These are phyloP conservation scores for Triticum timopheevii DNA, from an alignment of 176 grass and related monocot genomes.

Conservation along the genomic window DNA sequence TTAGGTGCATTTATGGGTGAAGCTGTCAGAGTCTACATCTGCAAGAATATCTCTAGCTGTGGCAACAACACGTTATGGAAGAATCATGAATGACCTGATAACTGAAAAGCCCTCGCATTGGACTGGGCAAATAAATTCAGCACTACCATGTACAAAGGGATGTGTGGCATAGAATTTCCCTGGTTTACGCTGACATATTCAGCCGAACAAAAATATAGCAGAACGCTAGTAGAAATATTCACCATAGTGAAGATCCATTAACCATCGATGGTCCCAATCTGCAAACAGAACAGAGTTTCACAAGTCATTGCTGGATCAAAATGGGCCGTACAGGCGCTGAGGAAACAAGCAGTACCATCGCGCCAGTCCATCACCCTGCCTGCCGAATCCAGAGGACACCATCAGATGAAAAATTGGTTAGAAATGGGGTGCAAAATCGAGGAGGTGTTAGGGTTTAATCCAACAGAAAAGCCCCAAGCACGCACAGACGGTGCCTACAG, in stretches of 20 bases:
- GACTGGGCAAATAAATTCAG: background rate
- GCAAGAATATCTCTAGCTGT: background rate
- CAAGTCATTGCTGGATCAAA: background rate
- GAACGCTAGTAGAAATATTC: background rate
- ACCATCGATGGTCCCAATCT: background rate
- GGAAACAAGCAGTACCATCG: background rate
- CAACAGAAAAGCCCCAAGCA: background rate
- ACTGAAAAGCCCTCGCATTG: background rate
- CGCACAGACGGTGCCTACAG: too few relatives aligned
- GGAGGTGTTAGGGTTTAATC: background rate
- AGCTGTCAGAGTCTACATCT: conserved; percentile 24
- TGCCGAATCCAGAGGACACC: background rate
- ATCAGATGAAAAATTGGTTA: background rate
- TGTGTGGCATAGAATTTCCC: too few relatives aligned
- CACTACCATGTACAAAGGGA: background rate
- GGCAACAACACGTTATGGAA: background rate
- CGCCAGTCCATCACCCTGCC: background rate
- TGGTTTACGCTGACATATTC: background rate
- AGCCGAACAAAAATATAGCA: background rate
- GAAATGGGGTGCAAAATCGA: background rate
- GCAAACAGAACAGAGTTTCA: background rate
- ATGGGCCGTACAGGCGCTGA: background rate
- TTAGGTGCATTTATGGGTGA: conserved; percentile 6
- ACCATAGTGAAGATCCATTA: background rate
- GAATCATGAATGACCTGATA: background rate